Conservation (phyloP, 2,329 filamentous ascomycete genomes). For the Penicillium sp. region DNA sequence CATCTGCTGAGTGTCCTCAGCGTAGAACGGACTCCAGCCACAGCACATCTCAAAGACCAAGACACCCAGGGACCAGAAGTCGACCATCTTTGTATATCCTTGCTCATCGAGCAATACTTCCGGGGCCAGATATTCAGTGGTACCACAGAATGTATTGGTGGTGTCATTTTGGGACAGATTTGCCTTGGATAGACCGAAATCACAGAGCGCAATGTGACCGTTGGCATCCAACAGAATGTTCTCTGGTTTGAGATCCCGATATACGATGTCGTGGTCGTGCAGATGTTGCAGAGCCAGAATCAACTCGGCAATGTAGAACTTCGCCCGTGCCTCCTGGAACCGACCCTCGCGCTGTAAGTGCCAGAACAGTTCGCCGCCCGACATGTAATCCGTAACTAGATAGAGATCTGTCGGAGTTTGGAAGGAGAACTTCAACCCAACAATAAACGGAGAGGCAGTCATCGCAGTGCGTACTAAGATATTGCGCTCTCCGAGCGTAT, state of each 20-base stretch:
- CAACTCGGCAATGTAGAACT: conserved; percentile 98
- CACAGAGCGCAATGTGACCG: conserved; percentile 94
- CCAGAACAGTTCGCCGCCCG: conserved; percentile 97
- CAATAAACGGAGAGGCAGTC: conserved; percentile 94
- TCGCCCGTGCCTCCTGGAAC: conserved; percentile 90
- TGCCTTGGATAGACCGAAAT: conserved; percentile 96
- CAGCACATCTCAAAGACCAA: conserved; percentile 99
- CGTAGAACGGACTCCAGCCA: conserved; percentile 98
- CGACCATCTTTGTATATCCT: conserved; percentile 99
- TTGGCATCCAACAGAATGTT: conserved; percentile 97
- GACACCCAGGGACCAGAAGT: conserved; percentile 98
- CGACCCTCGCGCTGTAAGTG: conserved; percentile 95
- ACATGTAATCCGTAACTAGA: conserved; percentile 99
- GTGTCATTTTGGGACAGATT: conserved; percentile 96
- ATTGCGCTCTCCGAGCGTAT: conserved; percentile 94
- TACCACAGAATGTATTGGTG: conserved; percentile 98
- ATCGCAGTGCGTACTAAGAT: conserved; percentile 95
- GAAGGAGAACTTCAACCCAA: conserved; percentile 97
- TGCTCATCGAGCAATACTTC: conserved; percentile 94
- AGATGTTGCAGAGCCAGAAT: conserved; percentile 93
- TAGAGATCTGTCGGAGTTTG: conserved; percentile 96
- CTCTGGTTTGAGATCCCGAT: conserved; percentile 94
- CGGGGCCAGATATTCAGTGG: conserved; percentile 93
- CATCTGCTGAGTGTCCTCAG: conserved; percentile 99
- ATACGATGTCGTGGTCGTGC: conserved; percentile 96